phyloP scores from a whole-genome alignment of 78 protist species.

The Neovahlkampfia damariscottae region DNA sequence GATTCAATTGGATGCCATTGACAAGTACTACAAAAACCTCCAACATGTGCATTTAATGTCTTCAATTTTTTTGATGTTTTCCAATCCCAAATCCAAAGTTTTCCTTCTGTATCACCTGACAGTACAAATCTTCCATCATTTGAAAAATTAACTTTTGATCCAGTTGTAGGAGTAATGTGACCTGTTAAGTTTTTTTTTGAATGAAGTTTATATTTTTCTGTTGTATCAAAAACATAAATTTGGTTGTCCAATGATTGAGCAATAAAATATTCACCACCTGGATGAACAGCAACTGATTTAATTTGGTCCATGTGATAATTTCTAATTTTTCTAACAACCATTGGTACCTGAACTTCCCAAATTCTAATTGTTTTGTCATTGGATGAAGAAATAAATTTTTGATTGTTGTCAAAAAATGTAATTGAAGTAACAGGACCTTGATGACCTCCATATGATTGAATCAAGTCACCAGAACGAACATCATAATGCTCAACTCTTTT shows the following conservation, averaged over 20 bases:
- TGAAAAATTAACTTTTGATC: slow-evolving; percentile 74
- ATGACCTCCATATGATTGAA: slow-evolving; percentile 83
- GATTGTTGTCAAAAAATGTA: slow-evolving; percentile 73
- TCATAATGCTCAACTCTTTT: slow-evolving; percentile 30
- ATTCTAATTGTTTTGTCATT: slow-evolving; percentile 87
- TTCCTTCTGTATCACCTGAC: slow-evolving; percentile 82
- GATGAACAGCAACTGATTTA: slow-evolving; percentile 53
- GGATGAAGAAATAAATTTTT: slow-evolving; percentile 64
- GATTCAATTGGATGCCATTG: slow-evolving; percentile 84
- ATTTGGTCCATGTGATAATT: slow-evolving; percentile 45
- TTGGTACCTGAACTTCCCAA: slow-evolving; percentile 94
- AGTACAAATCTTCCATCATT: slow-evolving; percentile 79
- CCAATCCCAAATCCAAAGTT: slow-evolving; percentile 92
- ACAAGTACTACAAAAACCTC: slow-evolving; percentile 59
- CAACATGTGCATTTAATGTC: slow-evolving; percentile 65
- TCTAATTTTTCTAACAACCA: slow-evolving; percentile 68
- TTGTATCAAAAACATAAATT: slow-evolving; percentile 49
- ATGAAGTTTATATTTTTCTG: slow-evolving; percentile 55
- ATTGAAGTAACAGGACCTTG: slow-evolving; percentile 77
- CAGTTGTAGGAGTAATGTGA: slow-evolving; percentile 83
- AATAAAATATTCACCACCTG: slow-evolving; percentile 66
- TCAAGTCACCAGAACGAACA: neutral
- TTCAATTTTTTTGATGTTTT: slow-evolving; percentile 46
- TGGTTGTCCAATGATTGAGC: slow-evolving; percentile 84
- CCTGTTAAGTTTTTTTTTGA: slow-evolving; percentile 70